phyloP scores from a whole-genome alignment of 164 flowering plant species.

The Cinnamomum micranthum region DNA sequence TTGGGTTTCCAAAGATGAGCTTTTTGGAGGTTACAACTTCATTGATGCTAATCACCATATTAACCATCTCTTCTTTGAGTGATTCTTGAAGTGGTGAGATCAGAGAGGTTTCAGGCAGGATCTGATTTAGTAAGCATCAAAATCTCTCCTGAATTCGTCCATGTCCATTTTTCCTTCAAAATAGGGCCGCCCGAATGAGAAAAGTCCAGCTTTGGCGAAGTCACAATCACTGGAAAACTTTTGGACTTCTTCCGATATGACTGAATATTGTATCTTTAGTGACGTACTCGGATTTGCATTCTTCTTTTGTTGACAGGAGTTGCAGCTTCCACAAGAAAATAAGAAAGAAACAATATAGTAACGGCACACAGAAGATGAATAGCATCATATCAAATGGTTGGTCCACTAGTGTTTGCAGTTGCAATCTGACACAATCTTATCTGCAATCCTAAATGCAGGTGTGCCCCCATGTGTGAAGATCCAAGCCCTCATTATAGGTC shows the following conservation, averaged over 20 bases:
- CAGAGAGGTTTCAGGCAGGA: not conserved
- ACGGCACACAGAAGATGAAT: not conserved
- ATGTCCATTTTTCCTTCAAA: constrained; percentile 23
- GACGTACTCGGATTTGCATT: constrained; percentile 42
- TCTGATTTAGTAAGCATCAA: constrained; percentile 19
- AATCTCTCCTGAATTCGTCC: constrained; percentile 16
- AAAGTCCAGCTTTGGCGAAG: constrained; percentile 22
- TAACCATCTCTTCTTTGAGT: not conserved
- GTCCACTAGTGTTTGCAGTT: no score
- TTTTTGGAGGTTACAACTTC: constrained; percentile 4
- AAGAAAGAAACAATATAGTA: no score
- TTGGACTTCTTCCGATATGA: constrained; percentile 82
- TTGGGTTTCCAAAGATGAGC: not conserved
- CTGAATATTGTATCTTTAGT: constrained; percentile 59
- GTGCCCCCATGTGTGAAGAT: not conserved
- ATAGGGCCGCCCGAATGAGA: constrained; percentile 29
- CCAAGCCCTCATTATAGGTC: not conserved
- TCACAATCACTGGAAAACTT: constrained; percentile 41
- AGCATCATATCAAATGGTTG: no score
- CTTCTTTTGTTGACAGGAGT: constrained; percentile 30
- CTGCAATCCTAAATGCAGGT: not conserved
- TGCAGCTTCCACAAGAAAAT: constrained; percentile 20
- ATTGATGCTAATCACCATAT: not conserved
- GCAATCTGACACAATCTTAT: no score
- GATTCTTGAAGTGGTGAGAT: not conserved